These are phyloP conservation scores for Nemania serpens DNA, from an alignment of 2,329 filamentous ascomycete genomes.

Conservation along the genomic window DNA sequence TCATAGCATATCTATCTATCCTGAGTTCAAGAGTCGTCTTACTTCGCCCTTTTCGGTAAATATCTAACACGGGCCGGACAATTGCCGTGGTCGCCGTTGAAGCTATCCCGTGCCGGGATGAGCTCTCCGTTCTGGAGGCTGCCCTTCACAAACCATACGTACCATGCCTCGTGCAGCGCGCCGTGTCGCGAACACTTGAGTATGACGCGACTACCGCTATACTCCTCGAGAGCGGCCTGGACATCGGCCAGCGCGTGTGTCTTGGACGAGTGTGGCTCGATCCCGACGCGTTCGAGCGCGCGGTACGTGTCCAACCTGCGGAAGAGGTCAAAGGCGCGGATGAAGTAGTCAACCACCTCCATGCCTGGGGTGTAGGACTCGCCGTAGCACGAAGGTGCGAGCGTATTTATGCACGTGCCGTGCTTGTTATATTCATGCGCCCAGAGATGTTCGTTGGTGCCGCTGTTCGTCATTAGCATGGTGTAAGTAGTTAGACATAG, in stretches of 20 bases:
- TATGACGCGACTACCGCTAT: conserved; percentile 51
- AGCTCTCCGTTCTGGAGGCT: conserved; percentile 56
- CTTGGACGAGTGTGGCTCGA: conserved; percentile 42
- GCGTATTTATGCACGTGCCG: conserved; percentile 73
- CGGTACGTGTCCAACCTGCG: conserved; percentile 49
- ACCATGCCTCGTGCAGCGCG: conserved; percentile 58
- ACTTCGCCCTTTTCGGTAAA: conserved; percentile 43
- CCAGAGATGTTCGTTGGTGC: conserved; percentile 59
- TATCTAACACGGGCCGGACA: conserved; percentile 48
- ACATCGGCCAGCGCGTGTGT: conserved; percentile 52
- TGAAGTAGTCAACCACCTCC: conserved; percentile 53
- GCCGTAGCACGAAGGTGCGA: conserved; percentile 67
- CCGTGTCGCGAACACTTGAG: conserved; percentile 49
- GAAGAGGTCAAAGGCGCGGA: conserved; percentile 49
- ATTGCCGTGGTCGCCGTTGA: conserved; percentile 47
- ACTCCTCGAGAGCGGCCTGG: conserved; percentile 47
- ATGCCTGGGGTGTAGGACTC: conserved; percentile 51
- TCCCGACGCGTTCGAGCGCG: conserved; percentile 45
- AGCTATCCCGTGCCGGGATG: conserved; percentile 48
- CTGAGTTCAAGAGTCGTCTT: background rate
- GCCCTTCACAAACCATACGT: conserved; percentile 57
- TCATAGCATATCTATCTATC: background rate
- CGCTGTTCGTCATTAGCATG: conserved; percentile 33
- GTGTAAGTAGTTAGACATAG: conserved; percentile 1
- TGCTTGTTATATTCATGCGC: conserved; percentile 75